Evolutionary conservation across 805 yeast species (phyloP), one percentile per base, ranked within the genome.

Genomic region (Saccharomycopsis fermentans): DNA sequence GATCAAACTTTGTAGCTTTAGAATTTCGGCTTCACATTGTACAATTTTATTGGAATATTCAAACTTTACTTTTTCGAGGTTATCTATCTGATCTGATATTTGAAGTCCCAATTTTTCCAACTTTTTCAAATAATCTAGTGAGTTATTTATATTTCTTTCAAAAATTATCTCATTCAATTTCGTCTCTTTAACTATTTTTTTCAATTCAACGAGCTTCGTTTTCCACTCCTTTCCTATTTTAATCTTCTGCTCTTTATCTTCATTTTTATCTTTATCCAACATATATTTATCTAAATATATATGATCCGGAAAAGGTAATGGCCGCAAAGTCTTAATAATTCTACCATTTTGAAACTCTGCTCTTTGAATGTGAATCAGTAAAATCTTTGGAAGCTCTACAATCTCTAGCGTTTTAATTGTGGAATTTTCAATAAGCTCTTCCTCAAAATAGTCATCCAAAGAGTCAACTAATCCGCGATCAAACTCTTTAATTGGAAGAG

Each of bases 351-450:
- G 84, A 69, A 85, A 94, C 68, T 89, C 88, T 0, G 94, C 98
- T 67, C 99, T 78, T 71, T 91, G 98, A 6, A 94, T 87, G 68
- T 94, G 99, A 54, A 94, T 81, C 69, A 94, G 99, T 54, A 94
- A 70, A 55, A 94, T 80, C 5, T 84, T 83, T 0, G 99, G 99
- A 21, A 90, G 72, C 58, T 81, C 77, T 9, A 81, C 77, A 3
- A 92, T 79, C 0, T 91, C 81, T 53, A 91, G 79, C 68, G 95
- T 81, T 64, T 83, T 82, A 4, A 87, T 92, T 27, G 78, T 76
- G 1, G 90, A 96, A 62, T 84, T 86, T 48, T 76, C 81, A 12
- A 90, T 77, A 19, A 81, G 69, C 63, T 89, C 96, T 57, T 85
- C 90, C 52, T 75, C 78, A 67, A 91, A 91, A 65, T 84, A 87